Evolutionary conservation across 2,329 filamentous ascomycete genomes (phyloP).

Genomic region (Arthroderma sp.): DNA sequence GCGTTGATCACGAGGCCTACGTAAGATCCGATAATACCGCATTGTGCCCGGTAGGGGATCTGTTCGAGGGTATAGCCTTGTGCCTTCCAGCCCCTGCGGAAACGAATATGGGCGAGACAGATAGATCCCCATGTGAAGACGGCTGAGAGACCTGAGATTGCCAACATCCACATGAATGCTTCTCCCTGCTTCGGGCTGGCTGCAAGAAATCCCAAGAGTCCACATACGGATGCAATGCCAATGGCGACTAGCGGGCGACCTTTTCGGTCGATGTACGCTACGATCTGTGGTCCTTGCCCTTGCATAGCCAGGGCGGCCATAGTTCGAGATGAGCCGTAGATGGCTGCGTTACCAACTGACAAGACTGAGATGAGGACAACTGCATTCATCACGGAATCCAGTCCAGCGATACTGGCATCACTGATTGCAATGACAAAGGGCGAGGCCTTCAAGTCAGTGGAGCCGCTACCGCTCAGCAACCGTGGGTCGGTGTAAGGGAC

Average conservation of each 20-base stretch:
- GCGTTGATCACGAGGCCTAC: slow-evolving; percentile 44
- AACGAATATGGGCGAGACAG: slow-evolving; percentile 83
- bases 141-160: slow-evolving; percentile 57
- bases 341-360: slow-evolving; percentile 80
- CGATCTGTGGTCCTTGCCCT: slow-evolving; percentile 61
- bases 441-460: slow-evolving; percentile 38
- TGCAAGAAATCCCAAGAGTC: slow-evolving; percentile 65
- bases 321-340: slow-evolving; percentile 84
- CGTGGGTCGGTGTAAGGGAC: slow-evolving; percentile 36
- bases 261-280: slow-evolving; percentile 69
- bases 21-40: slow-evolving; percentile 48
- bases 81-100: slow-evolving; percentile 63
- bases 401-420: slow-evolving; percentile 64
- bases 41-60: slow-evolving; percentile 52
- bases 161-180: slow-evolving; percentile 68
- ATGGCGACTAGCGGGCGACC: slow-evolving; percentile 71
- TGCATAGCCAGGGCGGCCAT: slow-evolving; percentile 83
- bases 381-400: slow-evolving; percentile 86
- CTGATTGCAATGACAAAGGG: slow-evolving; percentile 90
- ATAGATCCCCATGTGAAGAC: slow-evolving; percentile 74
- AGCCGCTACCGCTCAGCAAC: slow-evolving; percentile 20
- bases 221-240: slow-evolving; percentile 50
- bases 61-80: slow-evolving; percentile 60
- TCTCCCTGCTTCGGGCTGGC: slow-evolving; percentile 45
- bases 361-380: slow-evolving; percentile 85